Conservation (phyloP, 805 yeast genomes). For the Nakazawaea sp. region DNA sequence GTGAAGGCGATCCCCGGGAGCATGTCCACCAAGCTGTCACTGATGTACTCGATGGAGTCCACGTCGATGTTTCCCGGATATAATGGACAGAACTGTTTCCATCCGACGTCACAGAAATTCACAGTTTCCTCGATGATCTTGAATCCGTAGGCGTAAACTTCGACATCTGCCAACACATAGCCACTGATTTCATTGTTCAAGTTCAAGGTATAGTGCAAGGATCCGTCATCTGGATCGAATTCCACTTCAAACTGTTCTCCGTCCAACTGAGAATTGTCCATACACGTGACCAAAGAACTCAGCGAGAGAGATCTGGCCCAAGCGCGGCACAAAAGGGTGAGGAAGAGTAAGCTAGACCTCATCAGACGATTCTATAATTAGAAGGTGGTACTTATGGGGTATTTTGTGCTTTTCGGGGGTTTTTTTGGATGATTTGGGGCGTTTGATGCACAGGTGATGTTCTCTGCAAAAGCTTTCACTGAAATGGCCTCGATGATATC, state of each 20-base stretch:
- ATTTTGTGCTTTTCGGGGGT: too few species aligned
- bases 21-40: slow-evolving; percentile 37
- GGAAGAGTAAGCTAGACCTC: too few species aligned
- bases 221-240: slow-evolving; percentile 64
- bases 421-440: too few species aligned
- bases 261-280: slow-evolving; percentile 65
- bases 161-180: slow-evolving; percentile 60
- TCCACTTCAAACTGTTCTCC: slow-evolving; percentile 71
- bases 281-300: slow-evolving; percentile 79
- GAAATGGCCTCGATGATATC: too few species aligned
- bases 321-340: too few species aligned
- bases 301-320: slow-evolving; percentile 44
- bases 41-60: slow-evolving; percentile 58
- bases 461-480: too few species aligned
- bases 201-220: slow-evolving; percentile 63
- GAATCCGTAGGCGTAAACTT: slow-evolving; percentile 85
- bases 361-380: too few species aligned
- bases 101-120: slow-evolving; percentile 58
- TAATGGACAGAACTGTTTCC: slow-evolving; percentile 89
- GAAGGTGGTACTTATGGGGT: too few species aligned
- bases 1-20: slow-evolving; percentile 83
- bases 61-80: slow-evolving; percentile 77
- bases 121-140: slow-evolving; percentile 49
- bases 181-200: slow-evolving; percentile 63
- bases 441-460: too few species aligned